A percentile compares a stretch with the other conserved stretches of the same genome.
Evolutionary conservation across 495 filamentous ascomycete species (phyloP).

Genomic region (Podospora pseudocomata): DNA sequence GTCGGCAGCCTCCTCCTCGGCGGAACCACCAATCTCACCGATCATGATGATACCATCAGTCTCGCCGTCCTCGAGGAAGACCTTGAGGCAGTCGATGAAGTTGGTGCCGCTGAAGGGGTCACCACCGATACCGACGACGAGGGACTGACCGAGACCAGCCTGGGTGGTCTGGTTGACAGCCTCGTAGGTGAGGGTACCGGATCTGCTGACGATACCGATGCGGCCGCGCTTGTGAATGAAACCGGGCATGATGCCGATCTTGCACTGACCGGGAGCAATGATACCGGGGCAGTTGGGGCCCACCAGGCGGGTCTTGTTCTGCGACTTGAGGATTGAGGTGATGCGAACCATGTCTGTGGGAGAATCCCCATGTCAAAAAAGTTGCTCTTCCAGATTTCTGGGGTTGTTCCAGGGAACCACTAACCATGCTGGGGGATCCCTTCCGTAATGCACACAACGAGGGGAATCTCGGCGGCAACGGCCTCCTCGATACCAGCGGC

Average conservation of each 20-base stretch:
- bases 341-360: conserved; percentile 93
- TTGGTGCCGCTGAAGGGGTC: conserved; percentile 99
- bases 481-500: conserved; percentile 96
- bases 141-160: conserved; percentile 92
- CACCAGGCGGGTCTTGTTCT: conserved; percentile 92
- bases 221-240: conserved; percentile 99
- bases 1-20: conserved; percentile 94
- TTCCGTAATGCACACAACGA: conserved; percentile 97
- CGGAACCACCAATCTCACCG: conserved; percentile 95
- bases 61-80: conserved; percentile 93
- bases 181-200: conserved; percentile 98
- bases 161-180: conserved; percentile 99
- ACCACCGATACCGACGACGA: conserved; percentile 97
- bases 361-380: conserved; percentile 14
- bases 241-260: conserved; percentile 99
- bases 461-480: conserved; percentile 82
- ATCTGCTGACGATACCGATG: conserved; percentile 96
- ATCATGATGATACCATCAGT: conserved; percentile 99
- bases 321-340: conserved; percentile 95
- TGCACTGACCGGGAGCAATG: conserved; percentile 97
- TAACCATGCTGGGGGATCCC: conserved; percentile 94
- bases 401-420: conserved; percentile 22
- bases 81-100: conserved; percentile 97
- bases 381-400: neutral
- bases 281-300: conserved; percentile 99